phyloP scores from a whole-genome alignment of 805 yeast genomes.

The Candida vartiovaarae region DNA sequence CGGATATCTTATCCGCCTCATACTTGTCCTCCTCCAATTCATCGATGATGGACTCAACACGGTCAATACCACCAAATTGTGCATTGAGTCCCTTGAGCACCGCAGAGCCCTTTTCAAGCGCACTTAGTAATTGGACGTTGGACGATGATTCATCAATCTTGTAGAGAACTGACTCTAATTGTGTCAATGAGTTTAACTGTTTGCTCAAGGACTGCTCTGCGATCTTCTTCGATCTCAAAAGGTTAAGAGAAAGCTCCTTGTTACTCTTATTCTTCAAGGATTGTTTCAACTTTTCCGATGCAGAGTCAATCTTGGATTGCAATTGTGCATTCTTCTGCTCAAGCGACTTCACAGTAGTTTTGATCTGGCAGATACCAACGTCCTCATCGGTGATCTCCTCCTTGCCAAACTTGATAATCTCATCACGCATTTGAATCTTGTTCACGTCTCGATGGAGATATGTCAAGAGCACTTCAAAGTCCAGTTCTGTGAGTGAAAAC shows the following conservation, averaged over 20 bases:
- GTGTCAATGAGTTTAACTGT: conserved; percentile 27
- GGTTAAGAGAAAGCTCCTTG: conserved; percentile 26
- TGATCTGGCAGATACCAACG: conserved; percentile 26
- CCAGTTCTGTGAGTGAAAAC: conserved; percentile 11
- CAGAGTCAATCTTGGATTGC: conserved; percentile 16
- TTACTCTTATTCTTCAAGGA: conserved; percentile 16
- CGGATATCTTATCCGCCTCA: conserved; percentile 32
- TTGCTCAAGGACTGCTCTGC: conserved; percentile 28
- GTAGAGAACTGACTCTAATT: conserved; percentile 30
- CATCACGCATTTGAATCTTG: conserved; percentile 12
- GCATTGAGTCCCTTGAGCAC: conserved; percentile 32
- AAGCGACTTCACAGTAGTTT: conserved; percentile 18
- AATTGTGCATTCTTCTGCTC: conserved; percentile 19
- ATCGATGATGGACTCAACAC: conserved; percentile 34
- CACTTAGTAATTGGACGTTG: conserved; percentile 31
- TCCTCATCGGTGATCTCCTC: conserved; percentile 28
- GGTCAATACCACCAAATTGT: conserved; percentile 37
- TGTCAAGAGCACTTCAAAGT: conserved; percentile 15
- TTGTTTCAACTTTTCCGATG: conserved; percentile 12
- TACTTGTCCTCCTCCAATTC: conserved; percentile 31
- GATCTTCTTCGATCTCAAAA: conserved; percentile 29
- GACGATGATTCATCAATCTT: conserved; percentile 38
- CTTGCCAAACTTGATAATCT: conserved; percentile 15
- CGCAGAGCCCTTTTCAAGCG: conserved; percentile 30
- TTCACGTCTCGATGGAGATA: conserved; percentile 17